Base-by-base conservation (phyloP, 164 flowering plant species). In the Buxus sempervirens region DNA sequence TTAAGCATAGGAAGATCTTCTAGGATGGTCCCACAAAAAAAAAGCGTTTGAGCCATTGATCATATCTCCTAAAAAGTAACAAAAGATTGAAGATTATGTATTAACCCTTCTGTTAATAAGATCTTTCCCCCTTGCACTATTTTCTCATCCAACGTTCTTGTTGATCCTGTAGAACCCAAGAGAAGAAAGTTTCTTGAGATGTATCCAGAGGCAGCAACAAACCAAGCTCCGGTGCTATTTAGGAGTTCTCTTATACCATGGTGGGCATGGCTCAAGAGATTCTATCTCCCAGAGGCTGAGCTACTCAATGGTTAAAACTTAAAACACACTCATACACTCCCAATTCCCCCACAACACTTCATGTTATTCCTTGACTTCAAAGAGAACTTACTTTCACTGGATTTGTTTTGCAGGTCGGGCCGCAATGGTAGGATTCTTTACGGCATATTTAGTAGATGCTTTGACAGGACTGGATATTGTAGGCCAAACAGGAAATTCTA, bases 391-490 rank as follows among this genome's bases (percentile, higher is more conserved):
- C 16, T 22, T 38, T 60, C 36, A 8, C 22, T 38, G 4, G 28
- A 3, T 5, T 55, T 53, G 0, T 70, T 54, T 68, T 58, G 66
- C 79, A 86, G 93, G 88, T 24, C 65, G 85, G 67, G 86, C 89
- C 32, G 90, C 93, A 53, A 88, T 85, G 90, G 72, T 86, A 38
- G 90, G 93, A 56, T 86, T 88, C 77, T 88, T 86, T 72, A 77
- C 71, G 82, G 80, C 82, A 4, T 86, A 85, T 66, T 8, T 73
- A 16, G 84, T 86, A 42, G 90, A 88, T 74, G 81, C 56, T 16
- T 73, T 86, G 48, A 88, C 86, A 12, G 83, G 89, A 55, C 81
- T 88, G 2, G 85, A 79, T 32, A 49, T 86, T 67, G 89, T 88
- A 0, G 93, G 86, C 25, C 90, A 84, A 68, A 80, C 76, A 0